Percentiles rank a stretch among this genome's conserved stretches.
phyloP scores from a whole-genome alignment of 257 asterid genomes.

The Buddleja alternifolia region DNA sequence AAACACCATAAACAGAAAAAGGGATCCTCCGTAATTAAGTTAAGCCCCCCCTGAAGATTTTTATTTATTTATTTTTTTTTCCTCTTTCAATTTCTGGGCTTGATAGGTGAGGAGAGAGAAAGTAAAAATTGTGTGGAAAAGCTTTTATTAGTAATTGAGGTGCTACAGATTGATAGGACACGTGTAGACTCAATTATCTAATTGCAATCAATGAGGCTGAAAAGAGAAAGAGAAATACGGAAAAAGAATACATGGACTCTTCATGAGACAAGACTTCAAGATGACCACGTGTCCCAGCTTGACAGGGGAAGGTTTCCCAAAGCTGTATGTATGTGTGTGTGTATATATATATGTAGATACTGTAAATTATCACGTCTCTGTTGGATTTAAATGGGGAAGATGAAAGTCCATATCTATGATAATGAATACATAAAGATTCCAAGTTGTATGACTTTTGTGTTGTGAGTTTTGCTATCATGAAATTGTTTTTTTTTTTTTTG shows the following conservation, averaged over 20 bases:
- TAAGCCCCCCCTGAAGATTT: too few relatives aligned
- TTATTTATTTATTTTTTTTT: too few relatives aligned
- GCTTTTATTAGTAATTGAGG: slow-evolving; percentile 29
- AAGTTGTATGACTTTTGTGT: not conserved
- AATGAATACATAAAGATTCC: not conserved
- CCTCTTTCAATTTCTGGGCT: slow-evolving; percentile 16
- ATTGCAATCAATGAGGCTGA: slow-evolving; percentile 56
- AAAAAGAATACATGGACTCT: slow-evolving; percentile 33
- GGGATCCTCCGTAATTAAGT: not conserved
- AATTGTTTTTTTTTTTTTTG: too few relatives aligned
- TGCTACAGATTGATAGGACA: slow-evolving; percentile 42
- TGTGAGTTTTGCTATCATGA: too few relatives aligned
- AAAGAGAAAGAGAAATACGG: slow-evolving; percentile 26
- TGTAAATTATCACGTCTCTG: not conserved
- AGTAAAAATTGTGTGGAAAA: slow-evolving; percentile 33
- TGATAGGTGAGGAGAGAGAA: slow-evolving; percentile 32
- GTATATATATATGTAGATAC: too few relatives aligned
- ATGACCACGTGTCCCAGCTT: slow-evolving; percentile 52
- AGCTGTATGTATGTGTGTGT: not conserved
- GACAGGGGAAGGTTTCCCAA: slow-evolving; percentile 28
- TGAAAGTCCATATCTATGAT: not conserved
- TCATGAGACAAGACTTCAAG: slow-evolving; percentile 34
- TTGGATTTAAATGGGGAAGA: not conserved
- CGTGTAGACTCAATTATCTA: slow-evolving; percentile 65
- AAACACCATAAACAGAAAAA: slow-evolving; percentile 32